Evolutionary conservation across 345 rosid genomes (phyloP).

Genomic region (Rhizophora mangle): DNA sequence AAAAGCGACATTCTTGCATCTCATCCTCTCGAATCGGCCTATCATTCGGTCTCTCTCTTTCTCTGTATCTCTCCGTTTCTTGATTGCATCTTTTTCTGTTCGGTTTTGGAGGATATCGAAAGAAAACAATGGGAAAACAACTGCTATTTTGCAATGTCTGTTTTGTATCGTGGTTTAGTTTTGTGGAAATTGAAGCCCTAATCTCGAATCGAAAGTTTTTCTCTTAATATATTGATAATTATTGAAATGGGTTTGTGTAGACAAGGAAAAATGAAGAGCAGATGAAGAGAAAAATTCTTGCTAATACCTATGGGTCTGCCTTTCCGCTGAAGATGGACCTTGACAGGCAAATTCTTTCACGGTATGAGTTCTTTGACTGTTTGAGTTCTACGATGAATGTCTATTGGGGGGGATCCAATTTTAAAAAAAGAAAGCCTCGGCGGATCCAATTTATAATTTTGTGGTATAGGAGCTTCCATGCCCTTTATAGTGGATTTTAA

Average conservation of each 20-base stretch:
- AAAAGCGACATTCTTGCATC: slow-evolving; percentile 71
- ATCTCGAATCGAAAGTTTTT: not conserved
- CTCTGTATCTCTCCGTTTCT: not conserved
- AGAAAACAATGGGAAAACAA: too few relatives aligned
- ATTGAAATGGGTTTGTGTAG: slow-evolving; percentile 27
- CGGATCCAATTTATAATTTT: too few relatives aligned
- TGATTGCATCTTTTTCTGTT: not conserved
- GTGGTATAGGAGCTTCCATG: too few relatives aligned
- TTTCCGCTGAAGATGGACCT: slow-evolving; percentile 88
- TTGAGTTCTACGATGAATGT: not conserved
- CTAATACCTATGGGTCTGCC: slow-evolving; percentile 69
- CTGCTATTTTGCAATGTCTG: not conserved
- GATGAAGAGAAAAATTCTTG: slow-evolving; percentile 58
- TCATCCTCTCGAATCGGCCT: slow-evolving; percentile 85
- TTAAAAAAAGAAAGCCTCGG: too few relatives aligned
- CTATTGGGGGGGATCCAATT: too few relatives aligned
- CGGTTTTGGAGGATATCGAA: too few relatives aligned
- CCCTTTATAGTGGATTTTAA: too few relatives aligned
- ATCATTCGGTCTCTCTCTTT: slow-evolving; percentile 47
- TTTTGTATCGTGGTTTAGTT: not conserved
- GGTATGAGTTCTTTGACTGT: slow-evolving; percentile 40
- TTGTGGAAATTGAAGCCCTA: slow-evolving; percentile 1
- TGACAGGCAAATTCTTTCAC: slow-evolving; percentile 76
- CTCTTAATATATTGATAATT: not conserved
- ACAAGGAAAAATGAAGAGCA: slow-evolving; percentile 49